Percentiles rank a stretch among this genome's conserved stretches.
These are phyloP conservation scores for Amborella trichopoda DNA, from an alignment of 164 flowering plant species.

Conservation along the genomic window DNA sequence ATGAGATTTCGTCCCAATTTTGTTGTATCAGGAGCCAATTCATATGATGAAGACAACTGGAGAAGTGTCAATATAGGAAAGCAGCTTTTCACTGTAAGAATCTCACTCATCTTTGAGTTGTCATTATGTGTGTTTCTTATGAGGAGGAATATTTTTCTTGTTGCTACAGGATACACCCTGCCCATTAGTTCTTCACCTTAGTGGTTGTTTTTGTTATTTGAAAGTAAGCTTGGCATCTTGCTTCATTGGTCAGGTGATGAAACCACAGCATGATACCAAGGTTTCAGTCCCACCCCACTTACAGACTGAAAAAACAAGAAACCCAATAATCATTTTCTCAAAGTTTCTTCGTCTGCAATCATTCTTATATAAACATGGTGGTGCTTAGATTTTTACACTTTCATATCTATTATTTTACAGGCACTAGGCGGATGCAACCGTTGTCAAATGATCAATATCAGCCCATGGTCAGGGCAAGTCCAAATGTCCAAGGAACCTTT, in stretches of 20 bases:
- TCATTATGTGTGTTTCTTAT: background rate
- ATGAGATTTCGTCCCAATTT: slow-evolving; percentile 91
- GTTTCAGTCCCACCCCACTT: too few relatives aligned
- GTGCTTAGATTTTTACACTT: too few relatives aligned
- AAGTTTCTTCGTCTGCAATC: background rate
- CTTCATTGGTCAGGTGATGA: too few relatives aligned
- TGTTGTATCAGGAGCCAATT: slow-evolving; percentile 60
- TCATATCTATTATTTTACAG: slow-evolving; percentile 23
- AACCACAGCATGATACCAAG: too few relatives aligned
- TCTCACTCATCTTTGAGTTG: background rate
- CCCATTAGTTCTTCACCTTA: background rate
- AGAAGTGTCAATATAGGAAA: slow-evolving; percentile 46
- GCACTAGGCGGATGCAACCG: slow-evolving; percentile 95
- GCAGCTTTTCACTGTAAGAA: slow-evolving; percentile 44
- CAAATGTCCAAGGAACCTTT: slow-evolving; percentile 63
- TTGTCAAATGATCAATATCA: slow-evolving; percentile 78
- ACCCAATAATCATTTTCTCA: background rate
- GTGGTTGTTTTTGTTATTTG: too few relatives aligned
- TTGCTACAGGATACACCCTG: background rate
- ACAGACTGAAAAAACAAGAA: background rate
- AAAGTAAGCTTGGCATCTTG: too few relatives aligned
- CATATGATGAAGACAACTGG: slow-evolving; percentile 88
- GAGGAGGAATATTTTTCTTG: background rate
- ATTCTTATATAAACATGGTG: too few relatives aligned
- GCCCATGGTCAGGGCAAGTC: slow-evolving; percentile 22